Conservation (phyloP, 1,284 basidiomycete genomes). For the Sporisorium scitamineum region DNA sequence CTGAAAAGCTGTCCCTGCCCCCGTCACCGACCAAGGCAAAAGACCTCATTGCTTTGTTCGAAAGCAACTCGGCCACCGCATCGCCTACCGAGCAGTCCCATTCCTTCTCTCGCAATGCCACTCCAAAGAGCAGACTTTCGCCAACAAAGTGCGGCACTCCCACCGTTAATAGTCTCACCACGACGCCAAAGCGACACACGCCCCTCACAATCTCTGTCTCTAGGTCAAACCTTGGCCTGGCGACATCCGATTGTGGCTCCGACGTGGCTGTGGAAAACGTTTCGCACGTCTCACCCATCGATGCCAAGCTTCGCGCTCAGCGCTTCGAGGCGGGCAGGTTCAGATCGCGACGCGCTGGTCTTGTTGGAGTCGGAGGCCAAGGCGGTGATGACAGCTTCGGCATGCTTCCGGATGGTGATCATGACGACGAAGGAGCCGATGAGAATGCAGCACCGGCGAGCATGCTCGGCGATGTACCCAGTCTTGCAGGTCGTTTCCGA, state of each 20-base stretch:
- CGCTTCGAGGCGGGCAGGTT: slow-evolving; percentile 31
- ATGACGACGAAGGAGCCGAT: slow-evolving; percentile 25
- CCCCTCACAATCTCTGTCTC: slow-evolving; percentile 36
- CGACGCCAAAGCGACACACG: slow-evolving; percentile 23
- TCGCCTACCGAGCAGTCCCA: slow-evolving; percentile 35
- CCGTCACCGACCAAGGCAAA: slow-evolving; percentile 57
- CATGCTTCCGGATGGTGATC: slow-evolving; percentile 2
- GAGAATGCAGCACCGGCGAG: slow-evolving; percentile 35
- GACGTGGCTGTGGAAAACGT: slow-evolving; percentile 13
- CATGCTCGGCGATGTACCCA: slow-evolving; percentile 12
- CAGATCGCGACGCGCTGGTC: slow-evolving; percentile 27
- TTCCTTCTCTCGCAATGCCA: slow-evolving; percentile 17
- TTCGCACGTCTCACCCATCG: slow-evolving; percentile 30
- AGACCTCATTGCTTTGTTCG: slow-evolving; percentile 58
- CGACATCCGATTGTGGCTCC: slow-evolving; percentile 3
- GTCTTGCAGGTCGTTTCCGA: slow-evolving; percentile 19
- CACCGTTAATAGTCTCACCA: slow-evolving; percentile 19
- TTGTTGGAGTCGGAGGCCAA: slow-evolving; percentile 27
- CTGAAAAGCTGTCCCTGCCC: slow-evolving; percentile 33
- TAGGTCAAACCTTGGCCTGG: slow-evolving; percentile 31
- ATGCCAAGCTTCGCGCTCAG: slow-evolving; percentile 31
- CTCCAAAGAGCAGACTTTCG: slow-evolving; percentile 27
- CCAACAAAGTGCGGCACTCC: slow-evolving; percentile 22
- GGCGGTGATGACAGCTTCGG: slow-evolving; percentile 23
- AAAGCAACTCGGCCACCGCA: slow-evolving; percentile 37